These are phyloP conservation scores for Geranomyces michiganensis DNA, from an alignment of 192 early-diverging fungal genomes.

Conservation along the genomic window DNA sequence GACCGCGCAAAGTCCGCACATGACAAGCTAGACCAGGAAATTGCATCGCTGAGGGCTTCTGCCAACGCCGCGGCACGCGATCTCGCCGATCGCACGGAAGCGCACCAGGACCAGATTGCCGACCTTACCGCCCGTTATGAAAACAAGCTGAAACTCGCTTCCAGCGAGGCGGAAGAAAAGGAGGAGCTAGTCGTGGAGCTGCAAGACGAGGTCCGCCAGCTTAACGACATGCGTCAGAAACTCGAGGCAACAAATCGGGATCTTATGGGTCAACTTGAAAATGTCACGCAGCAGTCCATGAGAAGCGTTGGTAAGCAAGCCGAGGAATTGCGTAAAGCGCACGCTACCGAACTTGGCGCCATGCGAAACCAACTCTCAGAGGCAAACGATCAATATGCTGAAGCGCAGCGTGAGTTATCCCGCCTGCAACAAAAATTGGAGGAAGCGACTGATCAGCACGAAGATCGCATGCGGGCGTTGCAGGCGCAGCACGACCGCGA, in stretches of 20 bases:
- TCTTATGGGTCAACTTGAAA: neutral
- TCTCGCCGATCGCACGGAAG: neutral
- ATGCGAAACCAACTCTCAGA: conserved; percentile 3
- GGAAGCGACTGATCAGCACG: neutral
- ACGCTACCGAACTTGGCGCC: neutral
- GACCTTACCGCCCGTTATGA: conserved; percentile 2
- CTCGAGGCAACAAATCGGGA: neutral
- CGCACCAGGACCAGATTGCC: neutral
- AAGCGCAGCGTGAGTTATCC: neutral
- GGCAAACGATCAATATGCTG: conserved; percentile 8
- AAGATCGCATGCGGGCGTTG: neutral
- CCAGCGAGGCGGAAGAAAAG: conserved; percentile 4
- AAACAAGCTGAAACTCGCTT: neutral
- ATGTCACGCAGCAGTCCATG: neutral
- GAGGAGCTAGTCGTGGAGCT: conserved; percentile 11
- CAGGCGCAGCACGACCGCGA: conserved; percentile 20
- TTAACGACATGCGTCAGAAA: conserved; percentile 1
- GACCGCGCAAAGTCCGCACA: neutral
- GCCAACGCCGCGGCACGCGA: neutral
- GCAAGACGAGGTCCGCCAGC: conserved; percentile 17
- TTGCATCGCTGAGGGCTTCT: neutral
- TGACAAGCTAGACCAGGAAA: neutral
- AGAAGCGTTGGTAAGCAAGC: neutral
- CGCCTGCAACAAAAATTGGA: neutral
- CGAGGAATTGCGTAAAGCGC: neutral